Conservation (phyloP, 2,329 filamentous ascomycete species). For the Pseudopithomyces maydicus region DNA sequence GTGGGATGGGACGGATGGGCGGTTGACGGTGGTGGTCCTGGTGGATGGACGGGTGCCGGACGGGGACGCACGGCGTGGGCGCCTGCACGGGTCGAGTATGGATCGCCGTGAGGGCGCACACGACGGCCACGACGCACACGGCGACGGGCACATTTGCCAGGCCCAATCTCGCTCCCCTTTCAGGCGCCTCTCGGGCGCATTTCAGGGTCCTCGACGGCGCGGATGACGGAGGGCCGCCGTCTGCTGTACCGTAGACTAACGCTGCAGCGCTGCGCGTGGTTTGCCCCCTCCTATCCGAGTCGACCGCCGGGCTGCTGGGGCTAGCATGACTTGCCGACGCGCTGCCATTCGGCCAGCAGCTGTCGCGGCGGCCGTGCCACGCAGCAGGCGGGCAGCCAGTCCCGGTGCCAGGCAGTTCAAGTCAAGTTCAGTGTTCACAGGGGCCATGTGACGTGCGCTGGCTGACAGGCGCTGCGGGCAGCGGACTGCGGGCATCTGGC, state of each 20-base stretch:
- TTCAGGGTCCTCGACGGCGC: not conserved
- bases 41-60: not conserved
- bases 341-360: not conserved
- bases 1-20: not conserved
- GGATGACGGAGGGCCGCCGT: not conserved
- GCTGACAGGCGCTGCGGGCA: no score
- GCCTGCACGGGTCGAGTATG: not conserved
- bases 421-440: no score
- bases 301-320: not conserved
- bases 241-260: no score
- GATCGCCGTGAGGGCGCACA: not conserved
- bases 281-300: not conserved
- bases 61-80: not conserved
- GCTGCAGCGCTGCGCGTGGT: not conserved
- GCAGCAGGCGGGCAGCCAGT: no score
- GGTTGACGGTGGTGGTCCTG: no score
- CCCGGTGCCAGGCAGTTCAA: no score
- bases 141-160: not conserved
- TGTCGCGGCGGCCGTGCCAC: no score
- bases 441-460: no score
- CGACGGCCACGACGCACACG: not conserved
- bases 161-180: not conserved
- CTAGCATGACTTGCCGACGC: not conserved
- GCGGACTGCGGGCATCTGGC: no score
- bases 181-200: not conserved